phyloP scores from a whole-genome alignment of 495 filamentous ascomycete genomes.

The Parathielavia hyrcaniae region DNA sequence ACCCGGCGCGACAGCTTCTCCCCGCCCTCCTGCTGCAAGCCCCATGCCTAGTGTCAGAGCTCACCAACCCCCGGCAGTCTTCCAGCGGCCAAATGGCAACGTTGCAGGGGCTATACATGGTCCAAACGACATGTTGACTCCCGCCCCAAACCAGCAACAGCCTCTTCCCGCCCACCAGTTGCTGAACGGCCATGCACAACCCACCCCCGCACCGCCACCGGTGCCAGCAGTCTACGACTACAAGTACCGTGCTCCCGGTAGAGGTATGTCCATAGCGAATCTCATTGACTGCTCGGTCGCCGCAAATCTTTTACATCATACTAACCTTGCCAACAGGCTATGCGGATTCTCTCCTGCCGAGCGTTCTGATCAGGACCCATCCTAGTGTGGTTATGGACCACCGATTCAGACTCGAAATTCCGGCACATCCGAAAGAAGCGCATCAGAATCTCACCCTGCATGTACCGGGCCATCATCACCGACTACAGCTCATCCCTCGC shows the following conservation, averaged over 20 bases:
- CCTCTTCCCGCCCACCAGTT: slow-evolving; percentile 26
- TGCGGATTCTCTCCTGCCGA: slow-evolving; percentile 57
- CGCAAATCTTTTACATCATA: neutral
- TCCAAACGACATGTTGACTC: slow-evolving; percentile 17
- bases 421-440: slow-evolving; percentile 52
- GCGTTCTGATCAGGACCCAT: slow-evolving; percentile 59
- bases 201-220: slow-evolving; percentile 10
- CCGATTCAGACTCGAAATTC: slow-evolving; percentile 51
- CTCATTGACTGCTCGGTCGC: neutral
- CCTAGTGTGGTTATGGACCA: slow-evolving; percentile 51
- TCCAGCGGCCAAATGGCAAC: slow-evolving; percentile 33
- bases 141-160: slow-evolving; percentile 22
- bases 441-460: slow-evolving; percentile 65
- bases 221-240: slow-evolving; percentile 27
- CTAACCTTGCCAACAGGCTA: slow-evolving; percentile 22
- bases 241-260: slow-evolving; percentile 43
- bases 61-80: slow-evolving; percentile 35
- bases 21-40: slow-evolving; percentile 39
- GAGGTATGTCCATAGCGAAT: slow-evolving; percentile 39
- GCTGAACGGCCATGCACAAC: slow-evolving; percentile 26
- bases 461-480: slow-evolving; percentile 55
- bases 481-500: slow-evolving; percentile 58
- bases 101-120: slow-evolving; percentile 21
- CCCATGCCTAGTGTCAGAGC: slow-evolving; percentile 40
- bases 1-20: slow-evolving; percentile 43